Evolutionary conservation across 2,329 filamentous ascomycete genomes (phyloP), one percentile per base, ranked within the genome.

Genomic region (Neospermospora avenae): DNA sequence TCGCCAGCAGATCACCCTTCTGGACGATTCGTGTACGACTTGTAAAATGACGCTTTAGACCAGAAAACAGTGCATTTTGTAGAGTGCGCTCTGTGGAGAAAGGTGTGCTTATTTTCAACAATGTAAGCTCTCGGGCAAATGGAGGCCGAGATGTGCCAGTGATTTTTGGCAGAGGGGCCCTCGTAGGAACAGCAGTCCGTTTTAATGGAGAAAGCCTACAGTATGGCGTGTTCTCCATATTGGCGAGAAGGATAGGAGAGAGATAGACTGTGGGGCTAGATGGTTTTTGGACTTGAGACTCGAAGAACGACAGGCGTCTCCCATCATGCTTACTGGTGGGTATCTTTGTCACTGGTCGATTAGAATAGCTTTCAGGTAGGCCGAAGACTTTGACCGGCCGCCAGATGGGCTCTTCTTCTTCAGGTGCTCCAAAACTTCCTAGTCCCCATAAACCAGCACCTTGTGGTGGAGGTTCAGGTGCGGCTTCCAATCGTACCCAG

Each of bases 341-440:
- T 60, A 88, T 85, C 60, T 83, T 80, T 2, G 83, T 84, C 62
- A 87, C 80, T 0, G 84, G 80, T 3, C 84, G 80, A 57, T 81
- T 80, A 2, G 83, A 81, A 67, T 87, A 88, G 51, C 82, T 86
- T 69, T 95, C 93, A 0, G 95, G 91, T 1, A 99, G 78, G 0
- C 93, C 92, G 72, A 91, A 99, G 3, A 98, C 88, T 68, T 90
- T 90, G 16, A 90, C 93, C 2, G 92, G 89, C 35, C 95, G 85
- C 89, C 91, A 96, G 52, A 83, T 79, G 1, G 79, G 71, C 37
- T 84, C 78, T 31, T 89, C 86, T 3, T 83, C 77, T n/a, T 86
- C 81, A 10, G 81, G 76, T n/a, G 83, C 80, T 6, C 82, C 83
- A 65, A 87, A 89, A 63, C 84, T 86, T 22, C 85, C 85, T 3